phyloP scores from a whole-genome alignment of 495 filamentous ascomycete species.

The Tuber melanosporum region DNA sequence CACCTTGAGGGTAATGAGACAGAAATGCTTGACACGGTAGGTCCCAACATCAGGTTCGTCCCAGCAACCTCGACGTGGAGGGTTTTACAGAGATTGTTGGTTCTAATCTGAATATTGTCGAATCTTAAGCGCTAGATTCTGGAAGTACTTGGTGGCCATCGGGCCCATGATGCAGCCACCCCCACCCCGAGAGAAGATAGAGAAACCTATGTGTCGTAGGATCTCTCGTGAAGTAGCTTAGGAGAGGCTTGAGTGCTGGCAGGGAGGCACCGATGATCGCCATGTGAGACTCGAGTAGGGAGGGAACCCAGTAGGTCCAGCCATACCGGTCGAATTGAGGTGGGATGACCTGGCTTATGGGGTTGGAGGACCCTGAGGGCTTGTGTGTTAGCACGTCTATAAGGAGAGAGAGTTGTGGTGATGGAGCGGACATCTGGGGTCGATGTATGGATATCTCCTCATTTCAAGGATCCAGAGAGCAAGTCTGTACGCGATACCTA shows the following conservation, averaged over 20 bases:
- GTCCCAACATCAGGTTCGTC: too few relatives aligned
- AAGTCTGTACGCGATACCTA: background rate
- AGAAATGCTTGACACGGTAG: too few relatives aligned
- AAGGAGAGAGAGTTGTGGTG: too few relatives aligned
- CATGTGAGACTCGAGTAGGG: constrained; percentile 39
- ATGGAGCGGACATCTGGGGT: background rate
- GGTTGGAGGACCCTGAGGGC: background rate
- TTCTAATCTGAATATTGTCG: too few relatives aligned
- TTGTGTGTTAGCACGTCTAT: background rate
- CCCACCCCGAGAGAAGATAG: background rate
- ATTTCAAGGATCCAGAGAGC: background rate
- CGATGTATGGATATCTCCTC: background rate
- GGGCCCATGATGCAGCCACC: too few relatives aligned
- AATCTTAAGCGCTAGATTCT: too few relatives aligned
- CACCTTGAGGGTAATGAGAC: too few relatives aligned
- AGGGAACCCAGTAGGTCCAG: constrained; percentile 10
- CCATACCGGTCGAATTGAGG: constrained; percentile 6
- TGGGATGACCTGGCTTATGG: background rate
- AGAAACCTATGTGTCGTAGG: background rate
- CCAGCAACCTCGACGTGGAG: too few relatives aligned
- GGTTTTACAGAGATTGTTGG: too few relatives aligned
- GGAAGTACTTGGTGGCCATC: too few relatives aligned
- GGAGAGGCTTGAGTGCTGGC: constrained; percentile 38
- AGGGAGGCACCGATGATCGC: constrained; percentile 42
- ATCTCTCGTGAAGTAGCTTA: background rate